Conservation (phyloP, 2,329 filamentous ascomycete species). For the Aspergillus awamori region DNA sequence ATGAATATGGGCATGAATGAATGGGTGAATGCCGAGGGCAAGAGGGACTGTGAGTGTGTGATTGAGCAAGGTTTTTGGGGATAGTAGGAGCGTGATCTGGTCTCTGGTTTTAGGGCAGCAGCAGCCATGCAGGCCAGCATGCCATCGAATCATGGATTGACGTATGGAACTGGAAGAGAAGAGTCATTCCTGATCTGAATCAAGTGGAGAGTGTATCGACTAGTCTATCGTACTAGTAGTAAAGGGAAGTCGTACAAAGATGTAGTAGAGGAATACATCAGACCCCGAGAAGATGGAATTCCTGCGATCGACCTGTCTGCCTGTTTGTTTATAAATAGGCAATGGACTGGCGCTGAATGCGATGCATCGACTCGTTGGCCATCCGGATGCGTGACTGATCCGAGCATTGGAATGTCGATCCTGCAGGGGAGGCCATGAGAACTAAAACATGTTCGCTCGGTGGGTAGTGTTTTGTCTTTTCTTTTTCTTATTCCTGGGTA, state of each 20-base stretch:
- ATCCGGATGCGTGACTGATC: slow-evolving; percentile 1
- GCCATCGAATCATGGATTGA: no score
- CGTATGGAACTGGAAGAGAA: no score
- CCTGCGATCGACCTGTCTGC: background rate
- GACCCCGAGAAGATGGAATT: background rate
- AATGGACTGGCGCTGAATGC: background rate
- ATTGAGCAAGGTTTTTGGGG: no score
- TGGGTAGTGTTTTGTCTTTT: background rate
- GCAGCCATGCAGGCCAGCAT: no score
- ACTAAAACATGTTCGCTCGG: background rate
- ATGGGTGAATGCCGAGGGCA: no score
- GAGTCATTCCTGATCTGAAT: no score
- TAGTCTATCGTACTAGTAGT: background rate
- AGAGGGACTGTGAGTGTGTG: no score
- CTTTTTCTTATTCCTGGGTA: no score
- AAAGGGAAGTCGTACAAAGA: background rate
- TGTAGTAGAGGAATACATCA: background rate
- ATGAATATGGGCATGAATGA: no score
- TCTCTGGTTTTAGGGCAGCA: no score
- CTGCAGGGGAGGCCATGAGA: background rate
- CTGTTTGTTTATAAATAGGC: background rate
- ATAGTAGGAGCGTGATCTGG: no score
- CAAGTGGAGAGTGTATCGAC: no score
- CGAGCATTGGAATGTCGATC: slow-evolving; percentile 2
- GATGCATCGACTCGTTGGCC: slow-evolving; percentile 5